A percentile compares a stretch with the other conserved stretches of the same genome.
These are phyloP conservation scores for Periconia macrospinosa DNA, from an alignment of 2,329 filamentous ascomycete genomes.

Conservation along the genomic window DNA sequence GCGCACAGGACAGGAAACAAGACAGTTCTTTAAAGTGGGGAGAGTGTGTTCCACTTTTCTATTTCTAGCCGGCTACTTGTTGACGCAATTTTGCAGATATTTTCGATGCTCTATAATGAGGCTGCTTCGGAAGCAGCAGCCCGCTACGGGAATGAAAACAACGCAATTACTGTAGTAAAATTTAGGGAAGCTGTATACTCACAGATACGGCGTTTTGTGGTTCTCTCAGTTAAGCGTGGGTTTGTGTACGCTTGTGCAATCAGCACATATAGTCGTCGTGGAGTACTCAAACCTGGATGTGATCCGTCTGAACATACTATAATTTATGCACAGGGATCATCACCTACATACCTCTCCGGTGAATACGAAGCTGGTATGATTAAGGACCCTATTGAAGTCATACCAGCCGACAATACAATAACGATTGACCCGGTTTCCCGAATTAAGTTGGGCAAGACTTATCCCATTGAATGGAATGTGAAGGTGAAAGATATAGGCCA, in stretches of 20 bases:
- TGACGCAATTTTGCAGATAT: conserved; percentile 5
- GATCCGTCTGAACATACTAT: conserved; percentile 39
- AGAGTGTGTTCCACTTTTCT: conserved; percentile 2
- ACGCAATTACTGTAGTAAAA: conserved; percentile 11
- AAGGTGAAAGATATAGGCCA: conserved; percentile 47
- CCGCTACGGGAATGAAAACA: background rate
- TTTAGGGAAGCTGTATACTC: conserved; percentile 15
- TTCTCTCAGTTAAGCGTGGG: conserved; percentile 16
- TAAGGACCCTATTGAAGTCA: conserved; percentile 41
- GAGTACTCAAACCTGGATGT: conserved; percentile 38
- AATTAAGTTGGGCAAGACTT: conserved; percentile 44
- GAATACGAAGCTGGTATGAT: conserved; percentile 26
- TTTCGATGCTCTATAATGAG: conserved; percentile 21
- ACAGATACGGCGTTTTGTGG: conserved; percentile 29
- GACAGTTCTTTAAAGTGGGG: conserved; percentile 15
- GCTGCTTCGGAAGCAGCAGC: conserved; percentile 1
- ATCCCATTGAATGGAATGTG: conserved; percentile 49
- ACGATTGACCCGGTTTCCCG: conserved; percentile 41
- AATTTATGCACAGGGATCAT: conserved; percentile 24
- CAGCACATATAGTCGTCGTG: conserved; percentile 40
- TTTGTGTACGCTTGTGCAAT: conserved; percentile 33
- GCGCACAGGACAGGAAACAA: conserved; percentile 11
- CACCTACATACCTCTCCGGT: conserved; percentile 15
- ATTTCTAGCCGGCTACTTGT: background rate
- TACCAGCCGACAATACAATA: conserved; percentile 17